phyloP scores from a whole-genome alignment of 2,329 filamentous ascomycete species.

The Periconia sp. region DNA sequence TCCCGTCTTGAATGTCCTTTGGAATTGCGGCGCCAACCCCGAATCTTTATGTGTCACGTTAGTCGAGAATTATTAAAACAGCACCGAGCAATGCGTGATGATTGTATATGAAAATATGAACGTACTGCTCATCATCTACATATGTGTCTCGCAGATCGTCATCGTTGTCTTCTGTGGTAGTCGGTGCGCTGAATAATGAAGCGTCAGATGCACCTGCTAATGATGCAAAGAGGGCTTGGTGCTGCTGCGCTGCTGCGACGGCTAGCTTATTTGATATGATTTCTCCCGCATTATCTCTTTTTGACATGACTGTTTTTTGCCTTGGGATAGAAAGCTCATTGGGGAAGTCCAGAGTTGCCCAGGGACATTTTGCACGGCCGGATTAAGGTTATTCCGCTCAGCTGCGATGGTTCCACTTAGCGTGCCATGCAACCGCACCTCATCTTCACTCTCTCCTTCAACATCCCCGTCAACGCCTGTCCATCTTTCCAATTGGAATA shows the following conservation, averaged over 20 bases:
- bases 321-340: not conserved
- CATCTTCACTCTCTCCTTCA: too few species aligned
- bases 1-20: constrained; percentile 40
- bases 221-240: constrained; percentile 59
- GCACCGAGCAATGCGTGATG: too few species aligned
- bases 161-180: constrained; percentile 49
- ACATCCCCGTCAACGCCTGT: too few species aligned
- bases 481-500: too few species aligned
- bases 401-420: too few species aligned
- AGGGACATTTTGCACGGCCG: too few species aligned
- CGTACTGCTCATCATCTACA: constrained; percentile 57
- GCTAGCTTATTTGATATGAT: constrained; percentile 58
- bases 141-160: constrained; percentile 59
- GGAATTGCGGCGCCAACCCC: constrained; percentile 43
- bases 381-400: too few species aligned
- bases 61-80: too few species aligned
- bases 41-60: constrained; percentile 25
- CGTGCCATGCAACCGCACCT: too few species aligned
- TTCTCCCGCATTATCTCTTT: constrained; percentile 49
- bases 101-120: not conserved
- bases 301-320: constrained; percentile 31
- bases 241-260: constrained; percentile 56
- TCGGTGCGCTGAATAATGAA: constrained; percentile 42
- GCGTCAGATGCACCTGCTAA: constrained; percentile 52
- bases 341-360: too few species aligned